Evolutionary conservation across 2,329 filamentous ascomycete species (phyloP).

Genomic region (Tolypocladium ovalisporum): DNA sequence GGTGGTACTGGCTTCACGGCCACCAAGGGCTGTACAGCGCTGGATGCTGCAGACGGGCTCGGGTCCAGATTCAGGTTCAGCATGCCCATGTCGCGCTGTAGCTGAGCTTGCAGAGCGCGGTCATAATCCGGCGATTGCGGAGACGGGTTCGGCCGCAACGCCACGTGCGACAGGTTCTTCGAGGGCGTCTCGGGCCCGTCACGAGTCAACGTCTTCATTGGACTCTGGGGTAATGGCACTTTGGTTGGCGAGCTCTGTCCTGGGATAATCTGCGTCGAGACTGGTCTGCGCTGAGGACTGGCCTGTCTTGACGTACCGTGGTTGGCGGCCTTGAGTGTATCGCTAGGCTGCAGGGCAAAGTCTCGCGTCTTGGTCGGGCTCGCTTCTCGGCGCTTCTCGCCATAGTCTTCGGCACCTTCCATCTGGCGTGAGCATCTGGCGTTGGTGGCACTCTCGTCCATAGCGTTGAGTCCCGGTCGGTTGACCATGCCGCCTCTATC

Average conservation of each 20-base stretch:
- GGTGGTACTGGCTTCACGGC: conserved; percentile 17
- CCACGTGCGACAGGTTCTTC: conserved; percentile 21
- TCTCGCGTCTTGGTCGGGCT: conserved; percentile 43
- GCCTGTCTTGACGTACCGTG: conserved; percentile 41
- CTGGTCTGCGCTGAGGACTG: conserved; percentile 49
- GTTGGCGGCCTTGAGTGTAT: conserved; percentile 44
- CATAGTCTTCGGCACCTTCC: conserved; percentile 38
- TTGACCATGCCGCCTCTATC: conserved; percentile 47
- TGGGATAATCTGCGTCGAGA: conserved; percentile 18
- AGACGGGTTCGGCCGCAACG: conserved; percentile 34
- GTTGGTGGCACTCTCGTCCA: conserved; percentile 78
- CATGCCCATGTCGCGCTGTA: conserved; percentile 51
- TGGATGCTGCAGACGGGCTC: conserved; percentile 6
- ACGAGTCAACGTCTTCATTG: conserved; percentile 16
- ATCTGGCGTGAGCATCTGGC: conserved; percentile 48
- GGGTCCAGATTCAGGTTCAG: conserved; percentile 33
- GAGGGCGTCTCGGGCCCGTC: conserved; percentile 35
- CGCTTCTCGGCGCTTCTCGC: conserved; percentile 36
- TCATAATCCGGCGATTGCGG: conserved; percentile 50
- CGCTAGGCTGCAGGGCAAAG: conserved; percentile 31
- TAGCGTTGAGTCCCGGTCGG: conserved; percentile 50
- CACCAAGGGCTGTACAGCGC: conserved; percentile 1
- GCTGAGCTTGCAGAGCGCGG: conserved; percentile 46
- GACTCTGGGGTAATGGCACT: conserved; percentile 43
- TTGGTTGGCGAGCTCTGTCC: conserved; percentile 42